These are phyloP conservation scores for Anthracocystis setariae DNA, from an alignment of 1,284 basidiomycete species.

Conservation along the genomic window DNA sequence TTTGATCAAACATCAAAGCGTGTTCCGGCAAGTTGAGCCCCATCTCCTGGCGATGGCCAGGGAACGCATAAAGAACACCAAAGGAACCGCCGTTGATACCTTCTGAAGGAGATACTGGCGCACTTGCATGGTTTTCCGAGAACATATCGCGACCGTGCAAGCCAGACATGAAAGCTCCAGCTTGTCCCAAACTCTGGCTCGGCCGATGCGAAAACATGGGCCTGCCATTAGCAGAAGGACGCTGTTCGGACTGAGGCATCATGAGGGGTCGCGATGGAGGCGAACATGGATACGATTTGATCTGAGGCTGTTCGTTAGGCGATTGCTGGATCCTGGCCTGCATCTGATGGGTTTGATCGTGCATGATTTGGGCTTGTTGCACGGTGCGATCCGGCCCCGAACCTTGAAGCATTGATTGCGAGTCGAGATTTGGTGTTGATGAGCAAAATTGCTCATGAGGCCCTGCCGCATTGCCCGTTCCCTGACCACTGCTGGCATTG, in stretches of 20 bases:
- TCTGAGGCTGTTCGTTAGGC: constrained; percentile 8
- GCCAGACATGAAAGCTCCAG: constrained; percentile 29
- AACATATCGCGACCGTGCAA: constrained; percentile 12
- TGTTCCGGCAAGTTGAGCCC: constrained; percentile 13
- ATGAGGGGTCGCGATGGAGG: constrained; percentile 19
- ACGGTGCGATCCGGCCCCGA: background rate
- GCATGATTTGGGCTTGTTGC: background rate
- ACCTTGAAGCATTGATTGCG: constrained; percentile 8
- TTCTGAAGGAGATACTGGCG: constrained; percentile 42
- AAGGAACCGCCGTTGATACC: constrained; percentile 12
- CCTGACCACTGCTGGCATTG: constrained; percentile 1
- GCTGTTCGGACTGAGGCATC: constrained; percentile 11
- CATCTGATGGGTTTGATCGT: constrained; percentile 2
- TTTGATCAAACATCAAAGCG: constrained; percentile 14
- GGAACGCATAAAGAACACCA: constrained; percentile 11
- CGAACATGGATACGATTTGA: constrained; percentile 36
- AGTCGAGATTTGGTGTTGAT: constrained; percentile 4
- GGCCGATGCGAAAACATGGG: constrained; percentile 32
- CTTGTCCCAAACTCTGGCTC: constrained; percentile 47
- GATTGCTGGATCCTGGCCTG: constrained; percentile 14
- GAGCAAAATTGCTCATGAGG: background rate
- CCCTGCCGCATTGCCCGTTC: background rate
- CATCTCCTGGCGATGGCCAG: constrained; percentile 17
- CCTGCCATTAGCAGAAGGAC: constrained; percentile 9
- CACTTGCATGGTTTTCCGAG: constrained; percentile 25